A percentile compares a stretch with the other conserved stretches of the same genome.
phyloP scores from a whole-genome alignment of 2,329 filamentous ascomycete genomes.

The Colletotrichum sp. region DNA sequence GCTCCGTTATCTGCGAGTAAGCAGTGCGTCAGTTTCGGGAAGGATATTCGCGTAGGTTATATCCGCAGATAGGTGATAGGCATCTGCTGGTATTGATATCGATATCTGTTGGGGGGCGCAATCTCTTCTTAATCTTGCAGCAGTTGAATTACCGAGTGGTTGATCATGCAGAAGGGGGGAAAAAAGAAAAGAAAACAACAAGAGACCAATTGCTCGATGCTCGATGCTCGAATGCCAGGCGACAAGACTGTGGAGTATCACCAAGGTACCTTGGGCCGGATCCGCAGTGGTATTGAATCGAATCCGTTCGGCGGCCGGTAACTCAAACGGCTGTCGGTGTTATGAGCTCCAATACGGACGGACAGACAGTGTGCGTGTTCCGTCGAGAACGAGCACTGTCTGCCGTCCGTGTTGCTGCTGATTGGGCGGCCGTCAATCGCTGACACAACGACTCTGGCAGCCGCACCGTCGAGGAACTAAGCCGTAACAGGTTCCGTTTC shows the following conservation, averaged over 20 bases:
- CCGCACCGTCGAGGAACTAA: background rate
- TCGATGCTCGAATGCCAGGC: background rate
- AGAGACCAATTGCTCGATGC: background rate
- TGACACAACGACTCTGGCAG: background rate
- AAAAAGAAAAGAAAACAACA: background rate
- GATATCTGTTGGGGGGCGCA: background rate
- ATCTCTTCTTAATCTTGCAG: background rate
- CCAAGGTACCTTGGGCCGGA: background rate
- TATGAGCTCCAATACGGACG: background rate
- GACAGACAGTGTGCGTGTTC: background rate
- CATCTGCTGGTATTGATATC: background rate
- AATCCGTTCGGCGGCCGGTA: background rate
- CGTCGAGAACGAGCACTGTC: background rate
- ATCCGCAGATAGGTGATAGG: background rate
- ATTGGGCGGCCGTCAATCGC: background rate
- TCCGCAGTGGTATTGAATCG: slow-evolving; percentile 1
- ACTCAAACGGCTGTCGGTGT: background rate
- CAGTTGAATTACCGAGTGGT: background rate
- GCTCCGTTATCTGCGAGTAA: background rate
- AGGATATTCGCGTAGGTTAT: background rate
- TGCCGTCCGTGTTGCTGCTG: background rate
- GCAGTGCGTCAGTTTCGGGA: background rate
- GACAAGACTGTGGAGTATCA: background rate
- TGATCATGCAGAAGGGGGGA: background rate
- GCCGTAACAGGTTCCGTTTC: background rate